Conservation (phyloP, 257 asterid species). For the Dorcoceras hygrometricum region DNA sequence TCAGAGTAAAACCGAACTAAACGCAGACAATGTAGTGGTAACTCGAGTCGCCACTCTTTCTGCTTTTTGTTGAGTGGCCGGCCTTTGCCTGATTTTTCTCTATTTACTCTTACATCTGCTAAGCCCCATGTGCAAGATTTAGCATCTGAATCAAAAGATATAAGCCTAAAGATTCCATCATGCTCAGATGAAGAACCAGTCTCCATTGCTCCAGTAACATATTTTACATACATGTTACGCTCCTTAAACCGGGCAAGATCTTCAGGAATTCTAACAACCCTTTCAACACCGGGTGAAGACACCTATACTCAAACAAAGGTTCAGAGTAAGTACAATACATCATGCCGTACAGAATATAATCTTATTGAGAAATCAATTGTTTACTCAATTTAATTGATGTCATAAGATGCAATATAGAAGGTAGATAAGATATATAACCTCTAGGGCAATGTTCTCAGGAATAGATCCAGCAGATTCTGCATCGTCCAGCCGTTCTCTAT, state of each 20-base stretch:
- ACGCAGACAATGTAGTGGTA: slow-evolving; percentile 55
- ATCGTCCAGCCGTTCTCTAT: slow-evolving; percentile 64
- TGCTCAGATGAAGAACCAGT: slow-evolving; percentile 44
- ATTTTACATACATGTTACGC: slow-evolving; percentile 69
- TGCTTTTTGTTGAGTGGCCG: slow-evolving; percentile 85
- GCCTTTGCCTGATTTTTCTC: slow-evolving; percentile 89
- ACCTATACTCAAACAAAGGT: slow-evolving; percentile 41
- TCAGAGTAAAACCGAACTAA: slow-evolving; percentile 66
- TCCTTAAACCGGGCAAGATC: slow-evolving; percentile 88
- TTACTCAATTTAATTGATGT: not conserved
- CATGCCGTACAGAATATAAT: not conserved
- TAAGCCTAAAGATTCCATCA: slow-evolving; percentile 65
- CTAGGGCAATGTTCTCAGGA: slow-evolving; percentile 60
- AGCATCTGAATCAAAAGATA: slow-evolving; percentile 50
- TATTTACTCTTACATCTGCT: slow-evolving; percentile 75
- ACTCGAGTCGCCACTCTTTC: slow-evolving; percentile 72
- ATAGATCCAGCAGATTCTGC: slow-evolving; percentile 60
- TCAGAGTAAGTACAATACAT: not conserved
- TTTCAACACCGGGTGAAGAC: slow-evolving; percentile 88
- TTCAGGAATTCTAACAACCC: slow-evolving; percentile 66
- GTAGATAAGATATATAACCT: slow-evolving; percentile 43
- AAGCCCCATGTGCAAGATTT: slow-evolving; percentile 71
- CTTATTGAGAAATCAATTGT: not conserved
- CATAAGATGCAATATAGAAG: slow-evolving; percentile 1
- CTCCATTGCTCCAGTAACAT: slow-evolving; percentile 38